Base-by-base conservation (phyloP, 2,329 filamentous ascomycete species). In the Apiospora saccharicola region DNA sequence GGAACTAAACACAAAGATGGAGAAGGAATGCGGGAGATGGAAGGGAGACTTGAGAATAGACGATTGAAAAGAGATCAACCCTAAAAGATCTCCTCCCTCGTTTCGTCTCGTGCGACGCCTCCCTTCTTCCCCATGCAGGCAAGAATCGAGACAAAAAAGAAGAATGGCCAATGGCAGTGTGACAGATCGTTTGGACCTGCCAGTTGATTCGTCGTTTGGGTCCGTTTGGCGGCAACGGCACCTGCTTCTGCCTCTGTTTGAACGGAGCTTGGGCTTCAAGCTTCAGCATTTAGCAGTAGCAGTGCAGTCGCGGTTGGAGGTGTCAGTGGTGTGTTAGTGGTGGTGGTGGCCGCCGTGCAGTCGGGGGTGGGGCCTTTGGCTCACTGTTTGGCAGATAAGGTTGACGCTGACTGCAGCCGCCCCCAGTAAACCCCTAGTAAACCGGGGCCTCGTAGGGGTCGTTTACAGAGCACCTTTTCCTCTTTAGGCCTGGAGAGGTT, bases 151-250 rank as follows among this genome's bases (percentile, higher is more conserved):
- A 41, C 22, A n/a, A 37, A 64, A 64, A 41, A 37, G 16, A 64
- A 37, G 34, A 16, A 64, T n/a, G 34, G 34, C 57, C 57, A 64
- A 64, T 64, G 30, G 19, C 57, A 41, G 57, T 64, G 57, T 64
- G 57, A 64, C 57, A 41, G 57, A 64, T 64, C 57, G 57, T 64
- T 64, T 64, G 57, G 57, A 37, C 57, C 57, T 64, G 57, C 57
- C 57, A 64, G 19, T 64, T 19, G 57, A 41, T n/a, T 64, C 30
- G 57, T 41, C 30, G 57, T 64, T 61, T 64, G 57, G 19, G 19
- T 13, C 34, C 57, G 19, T 64, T 37, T 37, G 57, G 57, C 57
- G 57, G 57, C 57, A 64, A 64, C 34, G 30, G 34, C 57, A 64
- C 30, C 53, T 61, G 53, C 19, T 34, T 34, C 53, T 61, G 51